phyloP scores from a whole-genome alignment of 2,329 filamentous ascomycete genomes.

The Fusarium sororula region DNA sequence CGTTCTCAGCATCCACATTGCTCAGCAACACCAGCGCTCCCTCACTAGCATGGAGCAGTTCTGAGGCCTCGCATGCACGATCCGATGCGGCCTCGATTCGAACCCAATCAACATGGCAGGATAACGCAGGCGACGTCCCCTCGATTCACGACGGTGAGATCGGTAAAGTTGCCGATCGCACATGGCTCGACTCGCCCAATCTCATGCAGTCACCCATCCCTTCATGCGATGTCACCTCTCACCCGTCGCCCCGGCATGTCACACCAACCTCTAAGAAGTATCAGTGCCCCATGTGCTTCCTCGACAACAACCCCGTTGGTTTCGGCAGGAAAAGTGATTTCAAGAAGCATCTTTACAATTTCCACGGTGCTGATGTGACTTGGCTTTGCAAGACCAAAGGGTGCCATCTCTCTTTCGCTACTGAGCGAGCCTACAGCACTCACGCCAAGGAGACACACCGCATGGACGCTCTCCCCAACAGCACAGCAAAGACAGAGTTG shows the following conservation, averaged over 20 bases:
- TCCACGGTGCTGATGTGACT: conserved; percentile 54
- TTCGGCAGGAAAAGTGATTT: conserved; percentile 59
- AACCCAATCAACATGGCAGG: conserved; percentile 52
- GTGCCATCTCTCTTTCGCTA: conserved; percentile 56
- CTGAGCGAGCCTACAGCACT: conserved; percentile 56
- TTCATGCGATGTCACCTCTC: conserved; percentile 46
- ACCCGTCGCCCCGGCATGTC: conserved; percentile 50
- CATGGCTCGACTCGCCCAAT: conserved; percentile 53
- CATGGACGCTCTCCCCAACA: conserved; percentile 53
- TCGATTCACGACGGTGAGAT: conserved; percentile 49
- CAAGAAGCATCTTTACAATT: conserved; percentile 60
- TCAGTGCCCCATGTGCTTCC: conserved; percentile 57
- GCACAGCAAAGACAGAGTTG: conserved; percentile 52
- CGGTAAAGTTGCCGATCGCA: conserved; percentile 47
- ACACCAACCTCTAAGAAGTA: conserved; percentile 53
- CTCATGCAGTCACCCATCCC: conserved; percentile 49
- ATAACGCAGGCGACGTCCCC: conserved; percentile 46
- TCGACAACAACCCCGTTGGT: conserved; percentile 56
- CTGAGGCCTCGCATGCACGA: conserved; percentile 51
- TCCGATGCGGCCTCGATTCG: conserved; percentile 53
- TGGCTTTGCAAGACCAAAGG: conserved; percentile 55
- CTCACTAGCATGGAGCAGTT: conserved; percentile 54
- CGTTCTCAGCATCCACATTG: conserved; percentile 52
- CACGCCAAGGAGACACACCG: conserved; percentile 56
- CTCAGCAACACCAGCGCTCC: conserved; percentile 53